Conservation (phyloP, 257 asterid genomes). For the Petrea volubilis region DNA sequence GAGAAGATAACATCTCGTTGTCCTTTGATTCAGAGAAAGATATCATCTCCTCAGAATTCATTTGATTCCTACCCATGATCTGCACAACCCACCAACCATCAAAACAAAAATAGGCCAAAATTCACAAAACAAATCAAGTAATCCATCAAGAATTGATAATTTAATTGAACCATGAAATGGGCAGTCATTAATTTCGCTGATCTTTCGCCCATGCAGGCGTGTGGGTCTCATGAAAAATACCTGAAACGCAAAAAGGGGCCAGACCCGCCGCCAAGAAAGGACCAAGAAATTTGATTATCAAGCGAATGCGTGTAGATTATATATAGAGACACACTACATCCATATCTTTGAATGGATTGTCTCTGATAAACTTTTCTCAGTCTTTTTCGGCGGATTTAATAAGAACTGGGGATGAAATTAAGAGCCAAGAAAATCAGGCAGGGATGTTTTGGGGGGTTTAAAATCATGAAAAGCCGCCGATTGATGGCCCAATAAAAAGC, state of each 20-base stretch:
- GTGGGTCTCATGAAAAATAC: constrained; percentile 13
- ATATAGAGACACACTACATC: background rate
- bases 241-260: constrained; percentile 29
- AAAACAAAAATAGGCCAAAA: constrained; percentile 14
- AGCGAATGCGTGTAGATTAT: background rate
- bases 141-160: background rate
- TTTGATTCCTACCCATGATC: constrained; percentile 54
- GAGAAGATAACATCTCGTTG: constrained; percentile 23
- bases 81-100: constrained; percentile 23
- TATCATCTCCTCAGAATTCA: constrained; percentile 26
- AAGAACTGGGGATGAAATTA: constrained; percentile 24
- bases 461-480: constrained; percentile 14
- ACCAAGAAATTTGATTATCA: constrained; percentile 3
- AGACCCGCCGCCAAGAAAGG: constrained; percentile 15
- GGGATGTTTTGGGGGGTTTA: background rate
- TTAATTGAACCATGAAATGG: background rate
- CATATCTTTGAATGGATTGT: constrained; percentile 6
- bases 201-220: background rate
- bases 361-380: background rate
- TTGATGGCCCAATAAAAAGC: constrained; percentile 17
- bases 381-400: constrained; percentile 25
- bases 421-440: constrained; percentile 20
- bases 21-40: constrained; percentile 36
- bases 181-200: background rate
- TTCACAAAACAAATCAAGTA: background rate